Evolutionary conservation across 1,284 basidiomycete genomes (phyloP), one percentile per base, ranked within the genome.

Genomic region (Ustilago hordei): DNA sequence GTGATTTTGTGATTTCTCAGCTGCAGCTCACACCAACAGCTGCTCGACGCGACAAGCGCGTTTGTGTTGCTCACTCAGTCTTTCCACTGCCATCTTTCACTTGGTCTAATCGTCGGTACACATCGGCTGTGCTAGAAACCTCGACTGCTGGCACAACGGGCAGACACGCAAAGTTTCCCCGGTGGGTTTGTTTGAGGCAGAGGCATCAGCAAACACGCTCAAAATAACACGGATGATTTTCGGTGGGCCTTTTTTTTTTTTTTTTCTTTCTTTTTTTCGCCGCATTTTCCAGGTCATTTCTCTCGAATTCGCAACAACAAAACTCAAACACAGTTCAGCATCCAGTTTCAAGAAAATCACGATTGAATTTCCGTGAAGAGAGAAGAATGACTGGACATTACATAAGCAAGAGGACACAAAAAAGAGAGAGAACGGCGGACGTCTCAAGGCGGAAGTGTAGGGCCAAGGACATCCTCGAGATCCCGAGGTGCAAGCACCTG

Each of bases 401-500:
- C 71, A 60, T 78, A 78, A 78, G 43, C 71, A 59, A 31, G 0
- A 1, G 1, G 1, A 2, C 23, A 0, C 13, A 69, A 75, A 77
- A 79, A 73, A 65, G 23, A 28, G 23, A 66, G 61, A 65, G 55
- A 64, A 60, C 70, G 71, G 75, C 65, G 64, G 69, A 73, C 78
- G 78, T 77, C 75, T 61, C 78, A 67, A 71, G 71, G 68, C 78
- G 58, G 65, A 70, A 77, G 78, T 77, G 78, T 77, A 77, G 66
- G 64, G 78, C 68, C 74, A 72, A 77, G 78, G 75, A 77, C 78
- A 80, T 77, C 74, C 69, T 68, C 69, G 68, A 65, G 64, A 63
- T 61, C 61, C 65, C 60, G 63, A 60, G 65, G 58, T 72, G 75
- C 75, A 77, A 80, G 75, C 78, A 77, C 61, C 74, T 54, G 58